Evolutionary conservation across 805 yeast genomes (phyloP), one percentile per base, ranked within the genome.

Genomic region (Ogataea sp.): DNA sequence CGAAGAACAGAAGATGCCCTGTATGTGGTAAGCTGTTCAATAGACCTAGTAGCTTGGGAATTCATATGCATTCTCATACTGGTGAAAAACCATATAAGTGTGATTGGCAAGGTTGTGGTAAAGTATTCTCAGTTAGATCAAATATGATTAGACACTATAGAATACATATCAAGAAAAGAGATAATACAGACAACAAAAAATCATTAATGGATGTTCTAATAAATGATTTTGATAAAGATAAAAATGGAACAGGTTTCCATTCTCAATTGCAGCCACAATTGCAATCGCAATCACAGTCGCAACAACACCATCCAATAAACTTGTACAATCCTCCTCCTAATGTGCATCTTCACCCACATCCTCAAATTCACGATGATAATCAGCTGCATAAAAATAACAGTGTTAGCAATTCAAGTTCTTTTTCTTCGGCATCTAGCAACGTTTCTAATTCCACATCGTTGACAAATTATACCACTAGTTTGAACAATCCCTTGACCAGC

Each of bases 121-220:
- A 80, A 50, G 51, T 71, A 4, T 87, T 87, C 55, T 75, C 81
- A 15, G 88, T 89, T 17, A 75, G 85, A 52, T 77, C 86, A 31
- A 89, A 87, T 53, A 77, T 87, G 78, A 77, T 82, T 5, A 68
- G 96, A 44, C 96, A 87, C 58, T 71, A 75, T 46, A 75, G 77
- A 52, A 68, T 84, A 32, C 96, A 87, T 38, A 39, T 51, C 35
- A 52, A 58, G 27, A 47, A 56, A n/a, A 51, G 51, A 18, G 51
- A 41, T 10, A 15, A 33, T 8, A 6, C 26, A 6, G 16, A 20
- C 7, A 20, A 32, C 11, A 20, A 32, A 17, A 32, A 14, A 8
- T 8, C n/a, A 10, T 20, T 20, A 14, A 8, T 20, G 13, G 7
- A 16, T 8, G 14, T 21, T 4, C 7, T 18, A 5, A 6, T 18